A percentile compares a stretch with the other conserved stretches of the same genome.
Evolutionary conservation across 1,139 yeast genomes (phyloP).

Genomic region (Candida sanyaensis): DNA sequence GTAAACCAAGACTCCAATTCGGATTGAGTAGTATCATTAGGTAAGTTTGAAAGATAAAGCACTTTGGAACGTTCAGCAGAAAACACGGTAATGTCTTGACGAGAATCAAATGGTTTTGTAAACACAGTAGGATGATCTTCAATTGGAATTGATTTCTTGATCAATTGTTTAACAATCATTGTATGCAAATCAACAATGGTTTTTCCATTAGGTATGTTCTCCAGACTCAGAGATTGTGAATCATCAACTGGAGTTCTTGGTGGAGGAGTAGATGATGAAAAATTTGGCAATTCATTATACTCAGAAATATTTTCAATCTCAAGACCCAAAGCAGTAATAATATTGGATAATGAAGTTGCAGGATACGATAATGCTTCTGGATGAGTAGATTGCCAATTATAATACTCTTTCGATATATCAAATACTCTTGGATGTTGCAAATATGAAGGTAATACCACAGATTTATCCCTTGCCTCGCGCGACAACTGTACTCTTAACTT

Average conservation of each 20-base stretch:
- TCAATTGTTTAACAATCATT: slow-evolving; percentile 51
- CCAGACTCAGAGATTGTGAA: slow-evolving; percentile 6
- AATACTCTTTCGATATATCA: slow-evolving; percentile 73
- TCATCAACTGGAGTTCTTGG: slow-evolving; percentile 4
- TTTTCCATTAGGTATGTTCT: slow-evolving; percentile 11
- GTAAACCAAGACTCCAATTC: slow-evolving; percentile 92
- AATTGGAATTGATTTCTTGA: slow-evolving; percentile 54
- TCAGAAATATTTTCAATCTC: slow-evolving; percentile 28
- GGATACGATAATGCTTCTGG: slow-evolving; percentile 62
- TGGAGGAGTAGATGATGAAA: slow-evolving; percentile 11
- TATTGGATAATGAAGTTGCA: slow-evolving; percentile 49
- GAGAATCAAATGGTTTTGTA: slow-evolving; percentile 72
- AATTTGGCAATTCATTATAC: slow-evolving; percentile 8
- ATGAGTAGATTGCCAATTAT: slow-evolving; percentile 65
- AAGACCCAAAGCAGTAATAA: slow-evolving; percentile 62
- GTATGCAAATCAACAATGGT: slow-evolving; percentile 27
- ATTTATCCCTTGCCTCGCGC: slow-evolving; percentile 79
- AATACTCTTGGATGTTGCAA: slow-evolving; percentile 76
- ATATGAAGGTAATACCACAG: slow-evolving; percentile 70
- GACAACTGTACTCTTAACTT: slow-evolving; percentile 76
- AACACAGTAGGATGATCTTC: slow-evolving; percentile 59
- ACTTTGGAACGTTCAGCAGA: slow-evolving; percentile 74
- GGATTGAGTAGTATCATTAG: slow-evolving; percentile 84
- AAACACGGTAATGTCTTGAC: slow-evolving; percentile 70
- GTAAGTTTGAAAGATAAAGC: slow-evolving; percentile 74